Evolutionary conservation across 495 filamentous ascomycete genomes (phyloP).

Genomic region (Cudoniella acicularis): DNA sequence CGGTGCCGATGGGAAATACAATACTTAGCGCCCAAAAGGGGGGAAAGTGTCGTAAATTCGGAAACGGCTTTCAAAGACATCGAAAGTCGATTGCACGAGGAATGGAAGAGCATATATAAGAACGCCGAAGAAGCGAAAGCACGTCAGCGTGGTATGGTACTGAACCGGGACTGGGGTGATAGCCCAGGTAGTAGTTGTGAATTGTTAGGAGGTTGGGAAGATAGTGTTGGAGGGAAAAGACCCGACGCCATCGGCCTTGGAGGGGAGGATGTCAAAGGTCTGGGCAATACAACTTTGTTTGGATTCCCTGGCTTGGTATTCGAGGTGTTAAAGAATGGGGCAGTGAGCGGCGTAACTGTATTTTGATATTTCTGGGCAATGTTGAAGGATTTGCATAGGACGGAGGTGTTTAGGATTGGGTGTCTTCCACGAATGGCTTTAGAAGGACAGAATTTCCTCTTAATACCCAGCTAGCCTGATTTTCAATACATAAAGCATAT

Average conservation of each 20-base stretch:
- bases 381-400: neutral
- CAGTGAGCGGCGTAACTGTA: conserved; percentile 85
- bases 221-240: conserved; percentile 47
- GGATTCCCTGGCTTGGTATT: conserved; percentile 92
- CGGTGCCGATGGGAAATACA: conserved; percentile 82
- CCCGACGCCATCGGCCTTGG: conserved; percentile 32
- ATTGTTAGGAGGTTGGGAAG: conserved; percentile 86
- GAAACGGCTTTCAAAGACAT: conserved; percentile 74
- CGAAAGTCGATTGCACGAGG: conserved; percentile 60
- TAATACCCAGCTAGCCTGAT: no score
- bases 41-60: conserved; percentile 51
- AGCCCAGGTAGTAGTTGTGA: conserved; percentile 89
- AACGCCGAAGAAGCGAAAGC: conserved; percentile 57
- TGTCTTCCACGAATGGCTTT: neutral
- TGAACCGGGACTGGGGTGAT: conserved; percentile 88
- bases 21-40: conserved; percentile 36
- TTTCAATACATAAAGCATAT: no score
- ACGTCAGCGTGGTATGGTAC: conserved; percentile 74
- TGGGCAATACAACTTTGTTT: conserved; percentile 83
- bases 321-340: conserved; percentile 91
- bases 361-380: conserved; percentile 45
- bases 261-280: conserved; percentile 49
- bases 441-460: no score
- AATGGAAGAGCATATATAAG: conserved; percentile 65
- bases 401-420: neutral